phyloP scores from a whole-genome alignment of 129 eudicot genomes.

The Pulicaria dysenterica region DNA sequence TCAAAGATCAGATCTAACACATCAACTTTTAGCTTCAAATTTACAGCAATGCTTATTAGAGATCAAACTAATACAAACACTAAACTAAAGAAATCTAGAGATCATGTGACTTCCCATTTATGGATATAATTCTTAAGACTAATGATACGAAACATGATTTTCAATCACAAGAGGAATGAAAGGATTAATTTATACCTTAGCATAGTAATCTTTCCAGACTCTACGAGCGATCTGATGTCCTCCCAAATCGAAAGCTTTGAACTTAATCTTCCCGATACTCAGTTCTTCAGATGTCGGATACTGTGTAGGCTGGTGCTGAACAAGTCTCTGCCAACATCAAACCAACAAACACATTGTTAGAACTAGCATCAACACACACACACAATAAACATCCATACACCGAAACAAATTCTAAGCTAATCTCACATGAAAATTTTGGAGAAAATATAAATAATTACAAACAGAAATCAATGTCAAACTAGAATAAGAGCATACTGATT shows the following conservation, averaged over 20 bases:
- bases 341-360: not conserved
- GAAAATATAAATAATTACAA: not conserved
- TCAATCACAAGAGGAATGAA: not conserved
- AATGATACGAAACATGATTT: too few species aligned
- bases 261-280: conserved; percentile 82
- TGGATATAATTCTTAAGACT: too few species aligned
- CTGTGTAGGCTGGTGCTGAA: conserved; percentile 81
- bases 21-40: conserved; percentile 3
- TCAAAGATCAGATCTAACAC: conserved; percentile 9
- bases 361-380: conserved; percentile 16
- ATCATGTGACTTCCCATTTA: not conserved
- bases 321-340: conserved; percentile 60
- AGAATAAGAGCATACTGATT: too few species aligned
- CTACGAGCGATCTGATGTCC: conserved; percentile 87
- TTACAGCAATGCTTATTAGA: not conserved
- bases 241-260: conserved; percentile 86
- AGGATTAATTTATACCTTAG: conserved; percentile 39
- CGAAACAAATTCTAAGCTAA: too few species aligned
- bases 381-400: not conserved
- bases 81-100: not conserved
- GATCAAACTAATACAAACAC: not conserved
- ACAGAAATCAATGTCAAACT: not conserved
- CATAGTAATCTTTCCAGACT: conserved; percentile 82
- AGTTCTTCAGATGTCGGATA: conserved; percentile 84
- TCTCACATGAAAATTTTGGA: not conserved